phyloP scores from a whole-genome alignment of 192 early-diverging fungal genomes.

The Rhizoclosmatium sp. region DNA sequence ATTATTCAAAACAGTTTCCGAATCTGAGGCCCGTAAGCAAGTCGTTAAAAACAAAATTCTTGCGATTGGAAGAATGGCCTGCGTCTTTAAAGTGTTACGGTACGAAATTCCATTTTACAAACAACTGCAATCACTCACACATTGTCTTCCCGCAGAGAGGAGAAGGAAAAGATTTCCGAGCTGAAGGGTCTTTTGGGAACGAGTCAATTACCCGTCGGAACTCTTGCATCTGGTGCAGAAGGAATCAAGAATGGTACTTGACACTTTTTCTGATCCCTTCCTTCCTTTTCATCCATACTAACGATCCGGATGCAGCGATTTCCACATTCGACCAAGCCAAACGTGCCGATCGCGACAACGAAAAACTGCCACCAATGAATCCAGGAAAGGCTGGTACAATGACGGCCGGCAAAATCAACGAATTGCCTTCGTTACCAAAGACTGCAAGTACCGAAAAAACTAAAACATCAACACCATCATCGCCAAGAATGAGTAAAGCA shows the following conservation, averaged over 20 bases:
- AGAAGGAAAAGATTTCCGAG: constrained; percentile 92
- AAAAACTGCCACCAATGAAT: constrained; percentile 80
- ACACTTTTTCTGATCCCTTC: not conserved
- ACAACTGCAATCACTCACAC: not conserved
- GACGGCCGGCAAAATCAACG: constrained; percentile 19
- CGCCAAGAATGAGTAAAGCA: constrained; percentile 21
- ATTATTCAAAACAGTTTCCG: constrained; percentile 45
- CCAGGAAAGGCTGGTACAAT: not conserved
- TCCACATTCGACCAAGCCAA: constrained; percentile 93
- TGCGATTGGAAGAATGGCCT: constrained; percentile 90
- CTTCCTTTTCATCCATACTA: not conserved
- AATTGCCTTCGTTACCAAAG: constrained; percentile 27
- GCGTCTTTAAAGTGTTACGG: constrained; percentile 88
- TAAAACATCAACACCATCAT: constrained; percentile 12
- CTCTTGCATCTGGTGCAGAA: constrained; percentile 87
- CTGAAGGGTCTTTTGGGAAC: constrained; percentile 89
- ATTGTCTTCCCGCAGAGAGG: constrained; percentile 54
- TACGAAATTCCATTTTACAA: constrained; percentile 23
- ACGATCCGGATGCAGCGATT: constrained; percentile 64
- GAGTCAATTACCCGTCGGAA: constrained; percentile 84
- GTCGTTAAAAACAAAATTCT: constrained; percentile 88
- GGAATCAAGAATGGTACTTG: constrained; percentile 84
- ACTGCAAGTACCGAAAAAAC: not conserved
- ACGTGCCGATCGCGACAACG: constrained; percentile 90
- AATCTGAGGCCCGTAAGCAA: constrained; percentile 68